These are phyloP conservation scores for Carpinus viminea DNA, from an alignment of 306 rosid species.

Conservation along the genomic window DNA sequence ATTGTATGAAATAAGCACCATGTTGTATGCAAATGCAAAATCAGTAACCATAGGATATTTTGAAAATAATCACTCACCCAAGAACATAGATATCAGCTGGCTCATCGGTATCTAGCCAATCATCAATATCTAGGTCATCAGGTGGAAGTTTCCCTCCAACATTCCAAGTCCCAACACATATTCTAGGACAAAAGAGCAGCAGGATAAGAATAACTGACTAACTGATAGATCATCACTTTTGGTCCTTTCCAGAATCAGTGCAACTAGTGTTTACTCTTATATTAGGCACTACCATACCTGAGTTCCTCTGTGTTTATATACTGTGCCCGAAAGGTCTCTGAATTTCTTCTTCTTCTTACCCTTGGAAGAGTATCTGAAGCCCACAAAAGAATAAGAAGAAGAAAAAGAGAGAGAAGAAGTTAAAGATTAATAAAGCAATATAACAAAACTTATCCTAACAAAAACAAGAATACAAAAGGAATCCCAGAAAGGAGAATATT, in stretches of 20 bases:
- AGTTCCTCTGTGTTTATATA: constrained; percentile 75
- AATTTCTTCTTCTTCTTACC: constrained; percentile 82
- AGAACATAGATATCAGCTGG: constrained; percentile 92
- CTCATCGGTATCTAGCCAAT: constrained; percentile 62
- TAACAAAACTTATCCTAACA: constrained; percentile 12
- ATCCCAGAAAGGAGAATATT: neutral
- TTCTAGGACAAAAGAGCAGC: constrained; percentile 42
- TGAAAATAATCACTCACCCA: constrained; percentile 53
- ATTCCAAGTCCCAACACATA: constrained; percentile 89
- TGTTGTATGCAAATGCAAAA: constrained; percentile 10
- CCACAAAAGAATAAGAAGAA: neutral
- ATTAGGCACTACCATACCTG: constrained; percentile 48
- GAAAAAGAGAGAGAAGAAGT: neutral
- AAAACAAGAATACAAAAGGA: constrained; percentile 11
- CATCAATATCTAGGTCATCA: constrained; percentile 82
- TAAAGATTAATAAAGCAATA: neutral
- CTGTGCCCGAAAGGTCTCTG: constrained; percentile 75
- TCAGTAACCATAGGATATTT: constrained; percentile 6
- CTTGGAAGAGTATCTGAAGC: constrained; percentile 62
- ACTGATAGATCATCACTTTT: constrained; percentile 25
- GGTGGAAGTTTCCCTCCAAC: constrained; percentile 85
- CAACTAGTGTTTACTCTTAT: constrained; percentile 13
- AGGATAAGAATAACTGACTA: constrained; percentile 29
- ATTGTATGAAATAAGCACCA: constrained; percentile 8
- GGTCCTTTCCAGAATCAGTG: constrained; percentile 4